phyloP scores from a whole-genome alignment of 495 filamentous ascomycete genomes.

The Hypomontagnella monticulosa region DNA sequence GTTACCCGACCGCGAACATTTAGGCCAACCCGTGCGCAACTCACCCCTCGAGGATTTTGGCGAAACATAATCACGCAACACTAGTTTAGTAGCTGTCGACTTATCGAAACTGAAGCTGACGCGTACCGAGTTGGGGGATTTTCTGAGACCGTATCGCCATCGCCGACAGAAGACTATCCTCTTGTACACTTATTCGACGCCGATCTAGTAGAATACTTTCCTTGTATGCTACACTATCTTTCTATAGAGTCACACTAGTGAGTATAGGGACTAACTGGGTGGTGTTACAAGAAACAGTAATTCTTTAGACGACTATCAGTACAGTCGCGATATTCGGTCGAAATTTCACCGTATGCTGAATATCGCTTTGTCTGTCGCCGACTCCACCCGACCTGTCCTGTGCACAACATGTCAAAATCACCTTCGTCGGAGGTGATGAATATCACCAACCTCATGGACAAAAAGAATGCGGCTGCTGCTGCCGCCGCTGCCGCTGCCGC shows the following conservation, averaged over 20 bases:
- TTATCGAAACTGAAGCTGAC: constrained; percentile 15
- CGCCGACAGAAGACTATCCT: not conserved
- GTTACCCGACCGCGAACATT: constrained; percentile 5
- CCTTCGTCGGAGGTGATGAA: constrained; percentile 63
- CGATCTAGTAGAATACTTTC: not conserved
- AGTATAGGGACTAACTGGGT: not conserved
- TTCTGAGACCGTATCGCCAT: not conserved
- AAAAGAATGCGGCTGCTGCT: constrained; percentile 65
- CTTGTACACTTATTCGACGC: not conserved
- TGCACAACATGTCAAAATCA: constrained; percentile 40
- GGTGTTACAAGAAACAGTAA: not conserved
- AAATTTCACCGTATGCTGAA: not conserved
- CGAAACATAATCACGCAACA: constrained; percentile 3
- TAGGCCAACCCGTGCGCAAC: constrained; percentile 6
- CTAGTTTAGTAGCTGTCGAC: not conserved
- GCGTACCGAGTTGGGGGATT: constrained; percentile 16
- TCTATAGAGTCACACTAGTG: not conserved
- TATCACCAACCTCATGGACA: constrained; percentile 74
- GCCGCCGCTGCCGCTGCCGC: constrained; percentile 55
- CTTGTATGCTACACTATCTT: not conserved
- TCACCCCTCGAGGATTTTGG: not conserved
- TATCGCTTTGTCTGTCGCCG: not conserved
- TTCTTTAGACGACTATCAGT: constrained; percentile 8
- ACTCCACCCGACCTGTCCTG: not conserved
- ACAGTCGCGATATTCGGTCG: not conserved